Conservation (phyloP, 306 rosid species). For the Prosopis cineraria region DNA sequence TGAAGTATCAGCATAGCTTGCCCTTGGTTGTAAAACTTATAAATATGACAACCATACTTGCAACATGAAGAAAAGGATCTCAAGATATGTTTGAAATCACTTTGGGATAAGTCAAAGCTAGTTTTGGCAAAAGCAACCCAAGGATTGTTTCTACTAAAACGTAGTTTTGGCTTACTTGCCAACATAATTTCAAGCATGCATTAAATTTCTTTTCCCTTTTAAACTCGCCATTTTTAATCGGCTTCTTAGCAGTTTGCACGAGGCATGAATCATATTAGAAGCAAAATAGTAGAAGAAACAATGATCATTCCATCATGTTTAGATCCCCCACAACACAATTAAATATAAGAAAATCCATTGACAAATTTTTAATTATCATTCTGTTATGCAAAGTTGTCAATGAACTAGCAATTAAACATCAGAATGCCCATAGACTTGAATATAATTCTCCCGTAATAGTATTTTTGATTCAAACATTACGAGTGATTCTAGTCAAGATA, state of each 20-base stretch:
- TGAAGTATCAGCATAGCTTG: not conserved
- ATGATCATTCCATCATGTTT: not conserved
- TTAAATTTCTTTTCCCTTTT: not conserved
- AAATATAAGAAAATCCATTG: no score
- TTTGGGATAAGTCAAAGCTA: no score
- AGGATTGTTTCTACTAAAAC: no score
- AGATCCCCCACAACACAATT: no score
- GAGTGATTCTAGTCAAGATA: not conserved
- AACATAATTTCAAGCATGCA: not conserved
- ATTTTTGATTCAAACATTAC: not conserved
- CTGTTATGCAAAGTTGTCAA: no score
- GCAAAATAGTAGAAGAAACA: not conserved
- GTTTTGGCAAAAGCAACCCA: no score
- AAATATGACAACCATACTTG: not conserved
- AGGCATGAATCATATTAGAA: not conserved
- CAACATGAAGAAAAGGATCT: not conserved
- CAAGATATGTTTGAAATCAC: no score
- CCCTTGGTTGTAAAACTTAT: not conserved
- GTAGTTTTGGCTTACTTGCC: no score
- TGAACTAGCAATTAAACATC: no score
- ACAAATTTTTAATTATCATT: no score
- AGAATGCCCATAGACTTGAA: no score
- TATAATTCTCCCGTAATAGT: not conserved
- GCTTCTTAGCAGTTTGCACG: not conserved
- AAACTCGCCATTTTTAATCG: not conserved